phyloP scores from a whole-genome alignment of 768 basidiomycete species.

The Naganishia antarctica region DNA sequence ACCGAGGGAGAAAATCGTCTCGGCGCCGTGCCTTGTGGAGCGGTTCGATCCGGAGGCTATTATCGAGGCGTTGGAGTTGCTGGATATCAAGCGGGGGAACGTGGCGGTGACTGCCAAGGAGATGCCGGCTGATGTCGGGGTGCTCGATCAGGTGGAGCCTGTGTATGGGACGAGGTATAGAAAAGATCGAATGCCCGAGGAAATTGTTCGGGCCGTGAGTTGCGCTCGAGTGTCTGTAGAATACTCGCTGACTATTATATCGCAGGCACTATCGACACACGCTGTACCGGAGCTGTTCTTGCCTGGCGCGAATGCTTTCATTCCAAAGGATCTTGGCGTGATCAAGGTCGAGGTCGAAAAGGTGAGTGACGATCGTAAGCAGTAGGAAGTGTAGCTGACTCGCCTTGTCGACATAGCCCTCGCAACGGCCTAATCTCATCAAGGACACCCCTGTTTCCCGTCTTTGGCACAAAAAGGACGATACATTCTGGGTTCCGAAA shows the following conservation, averaged over 20 bases:
- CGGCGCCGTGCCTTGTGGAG: conserved; percentile 65
- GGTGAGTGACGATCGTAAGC: conserved; percentile 43
- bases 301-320: conserved; percentile 81
- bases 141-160: conserved; percentile 60
- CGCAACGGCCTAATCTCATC: conserved; percentile 60
- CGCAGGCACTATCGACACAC: conserved; percentile 60
- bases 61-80: conserved; percentile 58
- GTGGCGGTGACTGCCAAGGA: conserved; percentile 72
- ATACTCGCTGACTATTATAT: not conserved
- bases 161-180: conserved; percentile 88
- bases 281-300: conserved; percentile 63
- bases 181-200: conserved; percentile 55
- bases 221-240: too few relatives aligned
- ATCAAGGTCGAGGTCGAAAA: conserved; percentile 61
- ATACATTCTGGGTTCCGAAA: conserved; percentile 91
- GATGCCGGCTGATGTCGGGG: conserved; percentile 58
- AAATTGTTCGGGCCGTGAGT: conserved; percentile 54
- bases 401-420: conserved; percentile 46
- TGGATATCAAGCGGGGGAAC: conserved; percentile 62
- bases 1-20: conserved; percentile 68
- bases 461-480: conserved; percentile 96
- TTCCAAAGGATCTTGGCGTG: conserved; percentile 78
- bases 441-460: conserved; percentile 65
- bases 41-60: conserved; percentile 62
- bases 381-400: conserved; percentile 28